Percentiles rank a stretch among this genome's conserved stretches.
Conservation (phyloP, 106 monocot genomes). For the Narthecium ossifragum region DNA sequence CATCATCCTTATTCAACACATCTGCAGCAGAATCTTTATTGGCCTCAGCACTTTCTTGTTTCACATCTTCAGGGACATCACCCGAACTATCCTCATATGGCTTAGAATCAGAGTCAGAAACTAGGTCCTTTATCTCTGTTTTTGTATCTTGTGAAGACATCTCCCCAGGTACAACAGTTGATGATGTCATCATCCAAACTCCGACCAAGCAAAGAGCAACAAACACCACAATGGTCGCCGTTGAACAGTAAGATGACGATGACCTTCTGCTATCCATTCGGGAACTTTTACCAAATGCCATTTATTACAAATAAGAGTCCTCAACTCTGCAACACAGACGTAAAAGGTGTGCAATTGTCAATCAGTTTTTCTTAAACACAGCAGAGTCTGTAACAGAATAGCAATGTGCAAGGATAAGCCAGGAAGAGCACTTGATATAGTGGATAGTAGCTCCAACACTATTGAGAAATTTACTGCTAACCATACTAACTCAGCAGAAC, state of each 20-base stretch:
- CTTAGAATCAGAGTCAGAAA: conserved; percentile 17
- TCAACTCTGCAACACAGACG: too few relatives aligned
- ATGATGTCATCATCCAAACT: conserved; percentile 93
- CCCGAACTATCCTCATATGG: conserved; percentile 29
- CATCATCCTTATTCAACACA: neutral
- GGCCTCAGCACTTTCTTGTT: neutral
- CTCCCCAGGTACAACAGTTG: conserved; percentile 42
- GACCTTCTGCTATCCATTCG: conserved; percentile 51
- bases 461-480: too few relatives aligned
- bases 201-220: conserved; percentile 81
- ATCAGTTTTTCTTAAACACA: too few relatives aligned
- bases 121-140: conserved; percentile 21
- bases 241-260: conserved; percentile 63
- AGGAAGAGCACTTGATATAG: too few relatives aligned
- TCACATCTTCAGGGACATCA: conserved; percentile 21
- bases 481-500: too few relatives aligned
- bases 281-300: conserved; percentile 58
- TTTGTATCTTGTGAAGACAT: conserved; percentile 30
- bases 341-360: too few relatives aligned
- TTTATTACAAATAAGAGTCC: too few relatives aligned
- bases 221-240: conserved; percentile 52
- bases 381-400: too few relatives aligned
- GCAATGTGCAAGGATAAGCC: too few relatives aligned
- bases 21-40: neutral
- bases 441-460: too few relatives aligned